A percentile compares a stretch with the other conserved stretches of the same genome.
Evolutionary conservation across 2,329 filamentous ascomycete genomes (phyloP).

Genomic region (Lachnellula hyalina): DNA sequence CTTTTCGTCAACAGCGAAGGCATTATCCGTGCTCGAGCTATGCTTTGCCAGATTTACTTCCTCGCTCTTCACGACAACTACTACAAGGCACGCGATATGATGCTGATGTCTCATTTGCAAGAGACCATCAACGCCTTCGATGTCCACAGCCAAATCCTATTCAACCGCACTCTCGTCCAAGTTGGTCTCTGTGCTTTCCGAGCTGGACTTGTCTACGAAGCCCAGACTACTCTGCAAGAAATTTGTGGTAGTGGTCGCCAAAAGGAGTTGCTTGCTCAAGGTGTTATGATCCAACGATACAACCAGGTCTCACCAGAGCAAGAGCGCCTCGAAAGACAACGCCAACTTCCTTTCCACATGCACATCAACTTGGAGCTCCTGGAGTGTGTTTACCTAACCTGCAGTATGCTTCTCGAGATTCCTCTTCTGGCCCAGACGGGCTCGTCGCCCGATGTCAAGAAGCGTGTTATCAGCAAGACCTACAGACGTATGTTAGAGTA

Average conservation of each 20-base stretch:
- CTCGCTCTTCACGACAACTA: constrained; percentile 95
- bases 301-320: constrained; percentile 95
- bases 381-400: constrained; percentile 97
- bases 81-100: constrained; percentile 97
- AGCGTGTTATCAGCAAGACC: constrained; percentile 97
- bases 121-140: constrained; percentile 97
- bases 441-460: constrained; percentile 93
- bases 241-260: constrained; percentile 96
- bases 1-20: constrained; percentile 92
- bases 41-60: constrained; percentile 99
- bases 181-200: constrained; percentile 98
- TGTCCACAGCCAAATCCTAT: constrained; percentile 94
- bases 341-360: constrained; percentile 99
- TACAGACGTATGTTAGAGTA: constrained; percentile 99
- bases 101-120: constrained; percentile 98
- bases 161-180: constrained; percentile 96
- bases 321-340: constrained; percentile 93
- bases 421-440: constrained; percentile 94
- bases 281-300: constrained; percentile 97
- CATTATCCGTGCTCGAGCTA: constrained; percentile 91
- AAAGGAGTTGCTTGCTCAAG: constrained; percentile 96
- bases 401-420: constrained; percentile 98
- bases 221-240: constrained; percentile 94
- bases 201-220: constrained; percentile 92
- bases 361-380: constrained; percentile 99